Evolutionary conservation across 148 eudicot genomes (phyloP).

Genomic region (Linanthus parryae): DNA sequence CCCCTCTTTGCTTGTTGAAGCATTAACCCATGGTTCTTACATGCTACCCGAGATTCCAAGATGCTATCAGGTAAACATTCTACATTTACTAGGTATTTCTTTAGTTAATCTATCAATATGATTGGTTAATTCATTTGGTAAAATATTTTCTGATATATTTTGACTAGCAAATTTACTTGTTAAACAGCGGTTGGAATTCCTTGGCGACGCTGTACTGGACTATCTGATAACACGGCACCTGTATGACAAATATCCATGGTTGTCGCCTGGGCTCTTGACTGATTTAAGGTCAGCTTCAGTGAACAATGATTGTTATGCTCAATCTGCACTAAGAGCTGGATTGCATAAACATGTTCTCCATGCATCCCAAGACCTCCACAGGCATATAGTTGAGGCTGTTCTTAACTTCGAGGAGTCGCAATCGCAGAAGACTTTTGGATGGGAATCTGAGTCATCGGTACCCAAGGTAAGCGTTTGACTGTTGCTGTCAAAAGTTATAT

Average conservation of each 20-base stretch:
- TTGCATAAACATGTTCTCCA: slow-evolving; percentile 70
- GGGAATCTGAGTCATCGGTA: slow-evolving; percentile 51
- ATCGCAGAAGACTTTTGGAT: slow-evolving; percentile 47
- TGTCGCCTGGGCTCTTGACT: slow-evolving; percentile 77
- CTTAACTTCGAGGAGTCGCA: slow-evolving; percentile 20
- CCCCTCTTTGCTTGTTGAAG: slow-evolving; percentile 70
- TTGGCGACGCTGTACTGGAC: slow-evolving; percentile 83
- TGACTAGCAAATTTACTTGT: too few relatives aligned
- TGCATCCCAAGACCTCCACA: slow-evolving; percentile 50
- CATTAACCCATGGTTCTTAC: slow-evolving; percentile 87
- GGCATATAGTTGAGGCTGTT: slow-evolving; percentile 33
- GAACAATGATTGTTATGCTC: slow-evolving; percentile 76
- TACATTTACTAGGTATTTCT: too few relatives aligned
- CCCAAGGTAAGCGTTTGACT: slow-evolving; percentile 79
- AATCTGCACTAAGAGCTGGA: slow-evolving; percentile 38
- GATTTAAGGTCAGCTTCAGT: slow-evolving; percentile 89
- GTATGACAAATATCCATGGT: slow-evolving; percentile 48
- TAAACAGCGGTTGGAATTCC: slow-evolving; percentile 92
- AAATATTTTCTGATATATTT: too few relatives aligned
- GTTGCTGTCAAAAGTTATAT: too few relatives aligned
- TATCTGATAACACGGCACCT: slow-evolving; percentile 61
- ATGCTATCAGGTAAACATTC: slow-evolving; percentile 97
- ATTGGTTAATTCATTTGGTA: too few relatives aligned
- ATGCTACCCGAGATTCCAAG: slow-evolving; percentile 78
- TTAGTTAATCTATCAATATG: too few relatives aligned